These are phyloP conservation scores for Pilasporangium apinafurcum DNA, from an alignment of 352 stramenopile species.

Conservation along the genomic window DNA sequence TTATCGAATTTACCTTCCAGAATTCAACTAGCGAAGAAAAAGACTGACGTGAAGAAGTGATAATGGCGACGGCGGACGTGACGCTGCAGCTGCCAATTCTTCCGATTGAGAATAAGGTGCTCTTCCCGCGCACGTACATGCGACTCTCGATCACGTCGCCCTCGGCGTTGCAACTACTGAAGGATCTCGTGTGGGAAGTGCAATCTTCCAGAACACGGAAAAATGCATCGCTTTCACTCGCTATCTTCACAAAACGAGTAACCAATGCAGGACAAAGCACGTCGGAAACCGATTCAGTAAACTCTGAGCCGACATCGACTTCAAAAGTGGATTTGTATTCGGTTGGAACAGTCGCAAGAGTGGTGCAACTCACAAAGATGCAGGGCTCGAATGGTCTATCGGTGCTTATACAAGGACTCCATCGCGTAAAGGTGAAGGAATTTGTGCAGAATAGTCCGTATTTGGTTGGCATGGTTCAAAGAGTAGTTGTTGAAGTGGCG, in stretches of 20 bases:
- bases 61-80: constrained; percentile 11
- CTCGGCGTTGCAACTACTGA: constrained; percentile 62
- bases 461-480: constrained; percentile 41
- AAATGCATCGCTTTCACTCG: constrained; percentile 39
- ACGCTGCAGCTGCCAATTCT: constrained; percentile 52
- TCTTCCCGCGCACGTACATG: constrained; percentile 73
- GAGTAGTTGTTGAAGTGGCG: constrained; percentile 6
- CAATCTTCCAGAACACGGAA: constrained; percentile 40
- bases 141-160: constrained; percentile 59
- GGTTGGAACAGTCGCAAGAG: constrained; percentile 56
- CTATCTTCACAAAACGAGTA: constrained; percentile 49
- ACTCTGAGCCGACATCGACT: constrained; percentile 2
- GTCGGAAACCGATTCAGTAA: too few relatives aligned
- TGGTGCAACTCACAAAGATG: constrained; percentile 72
- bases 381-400: constrained; percentile 45
- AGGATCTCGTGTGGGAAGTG: constrained; percentile 74
- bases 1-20: too few relatives aligned
- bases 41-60: constrained; percentile 6
- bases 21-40: constrained; percentile 5
- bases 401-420: constrained; percentile 59
- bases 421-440: constrained; percentile 41
- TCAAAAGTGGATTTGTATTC: constrained; percentile 35
- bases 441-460: constrained; percentile 51
- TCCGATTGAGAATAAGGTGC: constrained; percentile 59
- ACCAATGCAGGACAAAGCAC: constrained; percentile 9